Percentiles rank a stretch among this genome's conserved stretches.
phyloP scores from a whole-genome alignment of 1,284 basidiomycete species.

The Melampsora larici-populina region DNA sequence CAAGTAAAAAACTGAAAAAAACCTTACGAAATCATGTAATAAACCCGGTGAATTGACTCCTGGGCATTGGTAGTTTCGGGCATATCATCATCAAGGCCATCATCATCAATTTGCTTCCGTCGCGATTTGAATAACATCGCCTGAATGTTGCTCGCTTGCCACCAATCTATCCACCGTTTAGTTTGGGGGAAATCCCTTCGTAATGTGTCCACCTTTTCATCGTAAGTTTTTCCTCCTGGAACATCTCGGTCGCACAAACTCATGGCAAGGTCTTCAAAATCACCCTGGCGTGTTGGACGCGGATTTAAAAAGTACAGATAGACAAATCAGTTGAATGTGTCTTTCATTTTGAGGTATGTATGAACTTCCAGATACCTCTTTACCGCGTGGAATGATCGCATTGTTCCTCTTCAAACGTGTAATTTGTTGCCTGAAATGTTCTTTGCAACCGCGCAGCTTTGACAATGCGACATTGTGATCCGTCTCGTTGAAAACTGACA shows the following conservation, averaged over 20 bases:
- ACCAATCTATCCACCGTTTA: slow-evolving; percentile 16
- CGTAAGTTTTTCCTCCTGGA: not conserved
- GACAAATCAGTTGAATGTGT: not conserved
- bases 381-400: not conserved
- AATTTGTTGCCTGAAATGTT: slow-evolving; percentile 8
- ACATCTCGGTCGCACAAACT: not conserved
- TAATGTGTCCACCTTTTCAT: slow-evolving; percentile 3
- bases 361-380: not conserved
- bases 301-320: not conserved
- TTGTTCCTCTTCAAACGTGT: slow-evolving; percentile 6
- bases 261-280: not conserved
- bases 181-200: not conserved
- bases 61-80: slow-evolving; percentile 13
- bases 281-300: not conserved
- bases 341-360: too few species aligned
- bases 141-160: not conserved
- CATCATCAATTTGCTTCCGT: not conserved
- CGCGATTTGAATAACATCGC: not conserved
- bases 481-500: not conserved
- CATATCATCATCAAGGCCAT: not conserved
- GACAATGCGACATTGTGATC: not conserved
- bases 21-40: too few species aligned
- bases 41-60: slow-evolving; percentile 1
- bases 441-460: not conserved
- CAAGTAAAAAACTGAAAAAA: too few species aligned